phyloP scores from a whole-genome alignment of 345 rosid genomes.

The Rubroshorea leprosula region DNA sequence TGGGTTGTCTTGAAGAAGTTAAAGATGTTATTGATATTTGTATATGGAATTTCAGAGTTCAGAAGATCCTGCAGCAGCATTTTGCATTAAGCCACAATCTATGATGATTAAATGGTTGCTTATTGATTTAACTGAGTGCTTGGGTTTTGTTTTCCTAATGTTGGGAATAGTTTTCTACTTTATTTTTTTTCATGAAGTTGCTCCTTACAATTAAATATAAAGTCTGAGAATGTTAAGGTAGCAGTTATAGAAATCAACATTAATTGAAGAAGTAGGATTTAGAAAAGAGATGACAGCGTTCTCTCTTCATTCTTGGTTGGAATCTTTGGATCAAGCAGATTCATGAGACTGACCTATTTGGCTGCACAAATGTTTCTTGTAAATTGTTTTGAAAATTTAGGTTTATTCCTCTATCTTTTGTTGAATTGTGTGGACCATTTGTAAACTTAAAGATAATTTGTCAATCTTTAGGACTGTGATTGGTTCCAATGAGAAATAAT shows the following conservation, averaged over 20 bases:
- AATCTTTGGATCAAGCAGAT: conserved; percentile 1
- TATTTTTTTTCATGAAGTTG: background rate
- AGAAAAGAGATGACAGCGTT: background rate
- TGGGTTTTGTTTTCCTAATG: background rate
- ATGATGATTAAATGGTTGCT: background rate
- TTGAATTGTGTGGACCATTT: background rate
- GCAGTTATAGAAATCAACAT: background rate
- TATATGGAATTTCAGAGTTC: background rate
- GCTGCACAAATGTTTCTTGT: background rate
- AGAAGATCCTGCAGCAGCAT: background rate
- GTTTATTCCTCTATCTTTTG: background rate
- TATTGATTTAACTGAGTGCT: background rate
- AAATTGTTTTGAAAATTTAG: background rate
- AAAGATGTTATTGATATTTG: background rate
- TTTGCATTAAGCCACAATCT: conserved; percentile 1
- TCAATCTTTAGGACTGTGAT: background rate
- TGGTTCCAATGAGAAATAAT: background rate
- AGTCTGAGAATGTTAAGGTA: background rate
- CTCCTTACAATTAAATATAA: background rate
- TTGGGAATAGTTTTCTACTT: background rate
- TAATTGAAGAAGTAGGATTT: background rate
- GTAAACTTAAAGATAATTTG: background rate
- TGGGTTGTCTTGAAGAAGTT: background rate
- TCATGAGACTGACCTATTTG: background rate
- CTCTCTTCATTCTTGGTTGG: background rate